Conservation (phyloP, 176 grass and related monocot genomes). For the Leersia perrieri region DNA sequence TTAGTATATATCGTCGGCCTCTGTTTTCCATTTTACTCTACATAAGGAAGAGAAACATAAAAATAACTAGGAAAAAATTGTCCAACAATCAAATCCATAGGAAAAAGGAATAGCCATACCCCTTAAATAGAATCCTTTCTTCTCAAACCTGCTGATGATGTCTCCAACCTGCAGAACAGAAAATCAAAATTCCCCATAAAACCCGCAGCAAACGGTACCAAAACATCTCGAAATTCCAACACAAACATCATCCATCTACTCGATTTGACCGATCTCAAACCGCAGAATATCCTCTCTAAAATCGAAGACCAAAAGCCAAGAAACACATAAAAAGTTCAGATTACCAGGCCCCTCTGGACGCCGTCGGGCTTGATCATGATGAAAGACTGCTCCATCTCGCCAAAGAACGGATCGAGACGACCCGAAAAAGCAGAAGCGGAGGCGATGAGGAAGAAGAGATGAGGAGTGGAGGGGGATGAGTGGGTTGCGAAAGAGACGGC, state of each 20-base stretch:
- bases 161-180: conserved; percentile 45
- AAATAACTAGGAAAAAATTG: neutral
- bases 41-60: neutral
- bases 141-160: conserved; percentile 62
- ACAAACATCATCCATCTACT: neutral
- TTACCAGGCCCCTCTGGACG: conserved; percentile 61
- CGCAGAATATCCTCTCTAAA: neutral
- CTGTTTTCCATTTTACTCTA: neutral
- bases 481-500: neutral
- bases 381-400: conserved; percentile 53
- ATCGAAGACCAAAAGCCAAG: neutral
- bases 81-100: neutral
- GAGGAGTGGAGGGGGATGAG: neutral
- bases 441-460: neutral
- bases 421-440: neutral
- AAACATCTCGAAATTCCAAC: neutral
- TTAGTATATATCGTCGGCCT: neutral
- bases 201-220: neutral
- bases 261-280: neutral
- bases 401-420: neutral
- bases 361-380: conserved; percentile 81
- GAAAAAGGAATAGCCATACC: conserved; percentile 10
- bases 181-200: neutral
- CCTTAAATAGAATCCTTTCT: conserved; percentile 70
- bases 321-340: neutral